Evolutionary conservation across 306 rosid species (phyloP), one percentile per base, ranked within the genome.

Genomic region (Cicer chorassanicum): DNA sequence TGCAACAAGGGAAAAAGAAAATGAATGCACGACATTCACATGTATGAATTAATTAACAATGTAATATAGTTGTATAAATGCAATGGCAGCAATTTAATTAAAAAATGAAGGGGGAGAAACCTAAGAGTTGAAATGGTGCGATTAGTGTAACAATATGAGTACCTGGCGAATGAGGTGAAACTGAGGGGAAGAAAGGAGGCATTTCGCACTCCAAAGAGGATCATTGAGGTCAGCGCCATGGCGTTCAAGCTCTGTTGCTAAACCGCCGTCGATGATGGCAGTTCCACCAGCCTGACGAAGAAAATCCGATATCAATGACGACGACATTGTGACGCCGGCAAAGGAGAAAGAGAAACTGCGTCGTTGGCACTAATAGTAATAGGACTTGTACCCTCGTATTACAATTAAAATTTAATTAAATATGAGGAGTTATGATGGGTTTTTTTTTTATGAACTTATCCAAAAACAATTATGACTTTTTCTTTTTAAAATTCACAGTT

Each of bases 191-290:
- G 75, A 66, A 21, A 79, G 59, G 62, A 84, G 85, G 85, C 90
- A 87, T 74, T 84, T 84, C 70, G 90, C 88, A 56, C 90, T 87
- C 90, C 90, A 87, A 12, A 87, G 78, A 7, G 88, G 88, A 70
- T 87, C 90, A 70, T 87, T 84, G 72, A 87, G 88, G 70, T 87
- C 80, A 7, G 86, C 90, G 16, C 88, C 90, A 4, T 80, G 85
- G 11, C 86, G 85, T 50, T 87, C 88, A 21, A 87, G 82, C 85
- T 87, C 90, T 34, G 90, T 87, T 34, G 88, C 88, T 0, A 87
- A 78, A 44, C 88, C 88, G 5, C 90, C 90, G 46, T 87, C 90
- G 34, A 87, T 57, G 13, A 87, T 75, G 24, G 86, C 90, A 3
- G 80, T 19, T 62, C 90, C 86, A 9, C 90, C 90, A 0, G 65